Percentiles rank a stretch among this genome's conserved stretches.
Evolutionary conservation across 352 stramenopile species (phyloP).

Genomic region (Globisporangium rhizosaccharum): DNA sequence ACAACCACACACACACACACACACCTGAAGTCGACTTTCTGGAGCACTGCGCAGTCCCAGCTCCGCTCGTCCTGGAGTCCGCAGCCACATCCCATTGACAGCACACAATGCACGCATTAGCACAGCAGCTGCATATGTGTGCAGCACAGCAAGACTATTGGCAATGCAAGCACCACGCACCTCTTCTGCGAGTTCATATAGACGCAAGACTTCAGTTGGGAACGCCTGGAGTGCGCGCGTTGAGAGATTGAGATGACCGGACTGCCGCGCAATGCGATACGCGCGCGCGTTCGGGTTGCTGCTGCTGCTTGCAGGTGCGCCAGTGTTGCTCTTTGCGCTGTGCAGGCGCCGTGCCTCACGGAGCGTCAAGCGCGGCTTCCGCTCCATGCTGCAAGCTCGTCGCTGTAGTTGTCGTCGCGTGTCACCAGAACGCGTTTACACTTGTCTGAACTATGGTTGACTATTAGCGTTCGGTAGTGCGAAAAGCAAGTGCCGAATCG

Average conservation of each 20-base stretch:
- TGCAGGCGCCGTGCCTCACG: constrained; percentile 37
- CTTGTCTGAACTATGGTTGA: no score
- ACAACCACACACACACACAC: neutral
- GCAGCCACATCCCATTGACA: no score
- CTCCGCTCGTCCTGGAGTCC: constrained; percentile 47
- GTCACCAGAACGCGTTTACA: no score
- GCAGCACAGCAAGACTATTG: neutral
- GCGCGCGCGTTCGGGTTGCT: constrained; percentile 23
- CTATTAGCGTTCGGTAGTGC: no score
- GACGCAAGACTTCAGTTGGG: constrained; percentile 48
- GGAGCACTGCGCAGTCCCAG: constrained; percentile 64
- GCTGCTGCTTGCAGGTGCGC: constrained; percentile 10
- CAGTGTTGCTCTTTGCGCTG: neutral
- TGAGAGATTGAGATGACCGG: constrained; percentile 58
- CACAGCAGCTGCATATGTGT: neutral
- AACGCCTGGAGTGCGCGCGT: constrained; percentile 45
- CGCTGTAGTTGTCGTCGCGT: no score
- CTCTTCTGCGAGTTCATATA: constrained; percentile 57
- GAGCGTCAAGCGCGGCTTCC: constrained; percentile 27
- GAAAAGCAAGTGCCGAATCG: no score
- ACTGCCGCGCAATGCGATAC: constrained; percentile 50
- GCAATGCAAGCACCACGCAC: constrained; percentile 11
- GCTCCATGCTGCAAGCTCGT: constrained; percentile 21
- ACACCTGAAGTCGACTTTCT: constrained; percentile 72
- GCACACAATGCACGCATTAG: neutral